These are phyloP conservation scores for Ascochyta rabiei DNA, from an alignment of 2,329 filamentous ascomycete species.

Conservation along the genomic window DNA sequence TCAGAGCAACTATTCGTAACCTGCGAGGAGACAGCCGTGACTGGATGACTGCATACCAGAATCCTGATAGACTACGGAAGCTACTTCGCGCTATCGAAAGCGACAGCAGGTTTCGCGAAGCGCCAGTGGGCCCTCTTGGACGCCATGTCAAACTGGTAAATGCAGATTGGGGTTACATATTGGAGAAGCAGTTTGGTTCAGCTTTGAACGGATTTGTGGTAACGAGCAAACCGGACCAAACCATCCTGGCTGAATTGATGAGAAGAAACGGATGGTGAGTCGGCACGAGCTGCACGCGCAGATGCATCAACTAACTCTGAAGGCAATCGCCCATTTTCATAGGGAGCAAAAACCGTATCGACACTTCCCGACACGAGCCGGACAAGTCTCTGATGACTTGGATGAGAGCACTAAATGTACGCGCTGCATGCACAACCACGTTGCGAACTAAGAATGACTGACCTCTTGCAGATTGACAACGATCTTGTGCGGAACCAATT, in stretches of 20 bases:
- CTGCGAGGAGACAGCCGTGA: slow-evolving; percentile 64
- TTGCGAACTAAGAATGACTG: slow-evolving; percentile 17
- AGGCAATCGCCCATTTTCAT: slow-evolving; percentile 68
- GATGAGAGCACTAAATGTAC: slow-evolving; percentile 71
- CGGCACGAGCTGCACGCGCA: not conserved
- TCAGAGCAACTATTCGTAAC: slow-evolving; percentile 57
- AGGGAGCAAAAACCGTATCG: slow-evolving; percentile 60
- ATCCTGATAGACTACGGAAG: slow-evolving; percentile 58
- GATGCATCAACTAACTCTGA: slow-evolving; percentile 7
- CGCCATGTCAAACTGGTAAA: slow-evolving; percentile 76
- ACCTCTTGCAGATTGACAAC: slow-evolving; percentile 45
- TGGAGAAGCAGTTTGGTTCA: slow-evolving; percentile 78
- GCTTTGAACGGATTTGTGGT: slow-evolving; percentile 81
- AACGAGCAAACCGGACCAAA: slow-evolving; percentile 75
- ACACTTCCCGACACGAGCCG: slow-evolving; percentile 74
- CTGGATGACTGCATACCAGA: slow-evolving; percentile 68
- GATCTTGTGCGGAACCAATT: slow-evolving; percentile 78
- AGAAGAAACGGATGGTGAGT: slow-evolving; percentile 59
- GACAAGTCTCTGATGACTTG: slow-evolving; percentile 75
- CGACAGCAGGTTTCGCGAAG: slow-evolving; percentile 71
- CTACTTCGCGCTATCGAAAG: slow-evolving; percentile 72
- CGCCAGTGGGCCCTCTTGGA: slow-evolving; percentile 85
- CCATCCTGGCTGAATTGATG: slow-evolving; percentile 71
- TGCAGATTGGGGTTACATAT: slow-evolving; percentile 79
- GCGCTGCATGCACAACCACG: not conserved